phyloP scores from a whole-genome alignment of 208 protist genomes.

The Hexamita inflata region DNA sequence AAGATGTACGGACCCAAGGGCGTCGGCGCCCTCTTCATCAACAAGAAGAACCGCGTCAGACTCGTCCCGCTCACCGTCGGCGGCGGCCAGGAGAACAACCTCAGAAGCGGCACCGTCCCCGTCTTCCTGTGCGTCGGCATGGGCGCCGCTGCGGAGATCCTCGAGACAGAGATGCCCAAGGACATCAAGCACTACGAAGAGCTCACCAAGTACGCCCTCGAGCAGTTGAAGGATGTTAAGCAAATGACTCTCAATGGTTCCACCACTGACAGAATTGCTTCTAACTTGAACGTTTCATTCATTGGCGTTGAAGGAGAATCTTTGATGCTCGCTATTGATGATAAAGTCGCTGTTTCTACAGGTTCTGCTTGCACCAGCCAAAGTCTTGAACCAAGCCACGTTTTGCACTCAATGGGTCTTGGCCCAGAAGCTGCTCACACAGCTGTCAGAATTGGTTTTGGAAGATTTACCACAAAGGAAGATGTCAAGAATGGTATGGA shows the following conservation, averaged over 20 bases:
- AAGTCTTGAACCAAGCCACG: conserved; percentile 49
- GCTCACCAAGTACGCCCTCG: conserved; percentile 62
- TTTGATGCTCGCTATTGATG: conserved; percentile 83
- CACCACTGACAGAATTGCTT: conserved; percentile 58
- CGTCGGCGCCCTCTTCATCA: conserved; percentile 49
- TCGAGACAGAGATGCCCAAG: conserved; percentile 67
- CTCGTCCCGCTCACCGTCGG: conserved; percentile 85
- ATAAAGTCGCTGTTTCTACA: conserved; percentile 56
- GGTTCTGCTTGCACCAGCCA: conserved; percentile 93
- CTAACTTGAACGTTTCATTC: conserved; percentile 94
- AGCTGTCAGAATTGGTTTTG: conserved; percentile 10
- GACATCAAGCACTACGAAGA: conserved; percentile 62
- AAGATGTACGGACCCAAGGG: conserved; percentile 42
- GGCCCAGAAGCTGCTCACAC: conserved; percentile 23
- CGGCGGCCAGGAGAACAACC: conserved; percentile 90
- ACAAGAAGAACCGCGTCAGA: conserved; percentile 77
- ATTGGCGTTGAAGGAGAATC: conserved; percentile 94
- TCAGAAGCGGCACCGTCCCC: conserved; percentile 73
- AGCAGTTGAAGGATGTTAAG: conserved; percentile 54
- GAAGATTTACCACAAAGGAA: conserved; percentile 23
- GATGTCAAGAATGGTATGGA: conserved; percentile 2
- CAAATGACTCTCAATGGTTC: conserved; percentile 69
- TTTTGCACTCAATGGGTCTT: conserved; percentile 3
- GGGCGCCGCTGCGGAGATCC: conserved; percentile 46
- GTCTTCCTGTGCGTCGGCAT: conserved; percentile 67